A percentile compares a stretch with the other conserved stretches of the same genome.
Evolutionary conservation across 768 basidiomycete genomes (phyloP).

Genomic region (Tulasnella sp.): DNA sequence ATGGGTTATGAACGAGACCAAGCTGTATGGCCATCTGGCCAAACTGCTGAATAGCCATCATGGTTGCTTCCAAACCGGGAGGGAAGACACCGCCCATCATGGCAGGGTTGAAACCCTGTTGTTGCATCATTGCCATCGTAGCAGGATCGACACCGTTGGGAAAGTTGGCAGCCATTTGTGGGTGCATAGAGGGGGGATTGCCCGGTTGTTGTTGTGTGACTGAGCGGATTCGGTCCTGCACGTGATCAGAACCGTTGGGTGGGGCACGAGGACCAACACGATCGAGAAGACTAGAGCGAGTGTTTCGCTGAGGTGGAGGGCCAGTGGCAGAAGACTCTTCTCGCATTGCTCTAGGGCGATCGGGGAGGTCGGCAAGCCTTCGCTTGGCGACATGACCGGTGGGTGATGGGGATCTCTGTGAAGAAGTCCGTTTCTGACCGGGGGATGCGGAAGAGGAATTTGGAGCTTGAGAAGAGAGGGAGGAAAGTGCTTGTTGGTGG

Average conservation of each 20-base stretch:
- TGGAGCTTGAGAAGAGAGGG: conserved; percentile 1
- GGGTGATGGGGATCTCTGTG: conserved; percentile 22
- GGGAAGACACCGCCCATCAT: conserved; percentile 7
- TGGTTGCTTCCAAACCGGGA: conserved; percentile 11
- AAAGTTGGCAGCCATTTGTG: background rate
- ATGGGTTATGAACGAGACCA: conserved; percentile 4
- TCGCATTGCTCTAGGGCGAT: conserved; percentile 75
- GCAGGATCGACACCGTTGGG: conserved; percentile 9
- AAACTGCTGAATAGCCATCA: conserved; percentile 16
- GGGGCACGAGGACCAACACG: conserved; percentile 41
- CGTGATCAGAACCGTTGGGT: conserved; percentile 38
- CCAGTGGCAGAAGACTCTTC: conserved; percentile 24
- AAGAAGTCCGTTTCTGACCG: conserved; percentile 17
- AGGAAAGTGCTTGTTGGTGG: conserved; percentile 18
- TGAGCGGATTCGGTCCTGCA: conserved; percentile 67
- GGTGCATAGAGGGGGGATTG: conserved; percentile 13
- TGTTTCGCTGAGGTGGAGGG: conserved; percentile 29
- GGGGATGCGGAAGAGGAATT: conserved; percentile 16
- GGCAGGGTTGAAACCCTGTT: conserved; percentile 13
- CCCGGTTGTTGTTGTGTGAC: conserved; percentile 46
- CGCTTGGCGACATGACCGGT: conserved; percentile 37
- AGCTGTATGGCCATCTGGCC: conserved; percentile 13
- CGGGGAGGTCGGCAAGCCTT: conserved; percentile 58
- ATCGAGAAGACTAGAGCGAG: conserved; percentile 61
- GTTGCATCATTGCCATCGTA: conserved; percentile 12